Conservation (phyloP, 1,284 basidiomycete genomes). For the Fomitopsis palustris region DNA sequence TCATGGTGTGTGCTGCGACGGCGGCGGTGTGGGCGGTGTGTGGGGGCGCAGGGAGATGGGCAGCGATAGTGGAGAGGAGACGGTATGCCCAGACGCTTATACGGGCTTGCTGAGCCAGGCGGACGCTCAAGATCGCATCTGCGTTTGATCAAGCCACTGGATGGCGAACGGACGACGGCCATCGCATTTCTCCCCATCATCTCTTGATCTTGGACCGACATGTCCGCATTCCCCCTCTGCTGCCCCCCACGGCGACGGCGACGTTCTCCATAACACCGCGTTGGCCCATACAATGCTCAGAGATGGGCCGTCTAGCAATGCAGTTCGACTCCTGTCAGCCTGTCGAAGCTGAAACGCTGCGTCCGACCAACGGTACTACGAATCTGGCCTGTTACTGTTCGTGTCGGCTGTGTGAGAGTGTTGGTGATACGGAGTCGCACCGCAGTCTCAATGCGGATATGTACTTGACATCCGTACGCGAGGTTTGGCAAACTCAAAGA, state of each 20-base stretch:
- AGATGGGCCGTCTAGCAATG: too few species aligned
- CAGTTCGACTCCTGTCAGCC: too few species aligned
- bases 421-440: too few species aligned
- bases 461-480: too few species aligned
- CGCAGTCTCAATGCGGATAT: too few species aligned
- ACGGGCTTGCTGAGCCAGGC: background rate
- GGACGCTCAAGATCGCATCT: background rate
- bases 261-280: background rate
- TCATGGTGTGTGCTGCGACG: slow-evolving; percentile 19
- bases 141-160: background rate
- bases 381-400: too few species aligned
- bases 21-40: background rate
- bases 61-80: slow-evolving; percentile 1
- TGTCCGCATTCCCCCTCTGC: background rate
- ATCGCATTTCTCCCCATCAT: background rate
- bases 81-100: background rate
- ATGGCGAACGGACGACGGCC: background rate
- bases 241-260: background rate
- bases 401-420: too few species aligned
- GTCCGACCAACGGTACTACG: too few species aligned
- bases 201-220: background rate
- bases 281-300: too few species aligned
- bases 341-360: too few species aligned
- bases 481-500: too few species aligned
- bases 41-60: background rate